phyloP scores from a whole-genome alignment of 257 asterid species.

The Marsdenia floribunda region DNA sequence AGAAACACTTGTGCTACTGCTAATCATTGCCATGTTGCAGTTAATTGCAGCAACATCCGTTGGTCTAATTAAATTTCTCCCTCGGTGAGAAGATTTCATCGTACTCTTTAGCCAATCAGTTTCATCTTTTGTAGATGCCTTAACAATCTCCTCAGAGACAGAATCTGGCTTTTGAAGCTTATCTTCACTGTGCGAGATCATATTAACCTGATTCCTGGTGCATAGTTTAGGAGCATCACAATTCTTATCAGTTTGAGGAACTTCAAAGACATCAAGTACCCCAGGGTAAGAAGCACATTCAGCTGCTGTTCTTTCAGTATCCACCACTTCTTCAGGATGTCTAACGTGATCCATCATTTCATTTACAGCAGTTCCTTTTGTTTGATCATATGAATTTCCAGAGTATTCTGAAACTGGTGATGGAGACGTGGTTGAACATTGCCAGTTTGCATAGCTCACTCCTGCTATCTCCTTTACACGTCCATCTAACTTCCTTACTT shows the following conservation, averaged over 20 bases:
- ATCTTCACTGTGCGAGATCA: conserved; percentile 19
- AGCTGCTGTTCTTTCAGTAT: conserved; percentile 18
- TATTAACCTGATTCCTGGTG: conserved; percentile 24
- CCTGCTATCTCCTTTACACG: conserved; percentile 69
- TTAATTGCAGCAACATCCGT: conserved; percentile 39
- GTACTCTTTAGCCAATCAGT: conserved; percentile 61
- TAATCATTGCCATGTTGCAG: conserved; percentile 34
- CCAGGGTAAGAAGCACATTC: conserved; percentile 36
- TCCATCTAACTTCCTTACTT: conserved; percentile 54
- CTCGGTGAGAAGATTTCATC: conserved; percentile 35
- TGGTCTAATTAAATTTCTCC: conserved; percentile 34
- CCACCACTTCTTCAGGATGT: conserved; percentile 12
- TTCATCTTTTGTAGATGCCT: conserved; percentile 35
- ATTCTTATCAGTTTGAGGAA: conserved; percentile 52
- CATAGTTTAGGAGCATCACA: conserved; percentile 23
- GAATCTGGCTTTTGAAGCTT: conserved; percentile 28
- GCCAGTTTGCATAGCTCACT: conserved; percentile 22
- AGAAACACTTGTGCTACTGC: conserved; percentile 25
- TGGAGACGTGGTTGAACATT: conserved; percentile 35
- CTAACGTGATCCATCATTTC: conserved; percentile 25
- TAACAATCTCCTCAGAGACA: conserved; percentile 24
- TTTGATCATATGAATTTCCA: conserved; percentile 20
- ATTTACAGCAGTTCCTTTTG: conserved; percentile 17
- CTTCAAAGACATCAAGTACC: conserved; percentile 86
- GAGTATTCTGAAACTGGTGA: conserved; percentile 34